Evolutionary conservation across 176 grass and related monocot genomes (phyloP).

Genomic region (Avena insularis): DNA sequence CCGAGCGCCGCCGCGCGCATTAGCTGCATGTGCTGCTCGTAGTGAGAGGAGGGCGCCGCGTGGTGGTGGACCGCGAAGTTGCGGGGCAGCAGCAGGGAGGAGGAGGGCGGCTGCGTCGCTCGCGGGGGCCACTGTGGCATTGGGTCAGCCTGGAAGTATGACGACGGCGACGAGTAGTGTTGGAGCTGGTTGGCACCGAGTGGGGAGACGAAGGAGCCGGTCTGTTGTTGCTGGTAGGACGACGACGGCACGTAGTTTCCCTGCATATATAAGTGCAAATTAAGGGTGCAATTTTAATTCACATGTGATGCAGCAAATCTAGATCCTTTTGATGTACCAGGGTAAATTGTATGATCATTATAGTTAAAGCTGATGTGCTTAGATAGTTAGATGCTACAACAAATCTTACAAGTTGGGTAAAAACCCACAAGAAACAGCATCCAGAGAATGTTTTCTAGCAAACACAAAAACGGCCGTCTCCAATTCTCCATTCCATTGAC

Average conservation of each 20-base stretch:
- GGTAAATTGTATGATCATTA: background rate
- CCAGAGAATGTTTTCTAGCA: background rate
- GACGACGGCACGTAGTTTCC: conserved; percentile 30
- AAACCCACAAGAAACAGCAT: background rate
- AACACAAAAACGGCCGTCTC: background rate
- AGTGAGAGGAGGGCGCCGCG: background rate
- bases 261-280: conserved; percentile 11
- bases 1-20: conserved; percentile 24
- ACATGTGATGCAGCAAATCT: background rate
- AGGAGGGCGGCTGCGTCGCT: background rate
- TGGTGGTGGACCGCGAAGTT: conserved; percentile 33
- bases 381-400: background rate
- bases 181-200: conserved; percentile 35
- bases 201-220: background rate
- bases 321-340: background rate
- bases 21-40: conserved; percentile 48
- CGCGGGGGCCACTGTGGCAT: conserved; percentile 39
- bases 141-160: conserved; percentile 29
- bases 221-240: conserved; percentile 47
- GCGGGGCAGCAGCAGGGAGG: conserved; percentile 16
- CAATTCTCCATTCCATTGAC: conserved; percentile 1
- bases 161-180: conserved; percentile 28
- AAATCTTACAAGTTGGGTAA: background rate
- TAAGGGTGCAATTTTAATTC: background rate
- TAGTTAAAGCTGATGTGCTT: background rate